Evolutionary conservation across 148 eudicot species (phyloP), one percentile per base, ranked within the genome.

Genomic region (Camellia japonica): DNA sequence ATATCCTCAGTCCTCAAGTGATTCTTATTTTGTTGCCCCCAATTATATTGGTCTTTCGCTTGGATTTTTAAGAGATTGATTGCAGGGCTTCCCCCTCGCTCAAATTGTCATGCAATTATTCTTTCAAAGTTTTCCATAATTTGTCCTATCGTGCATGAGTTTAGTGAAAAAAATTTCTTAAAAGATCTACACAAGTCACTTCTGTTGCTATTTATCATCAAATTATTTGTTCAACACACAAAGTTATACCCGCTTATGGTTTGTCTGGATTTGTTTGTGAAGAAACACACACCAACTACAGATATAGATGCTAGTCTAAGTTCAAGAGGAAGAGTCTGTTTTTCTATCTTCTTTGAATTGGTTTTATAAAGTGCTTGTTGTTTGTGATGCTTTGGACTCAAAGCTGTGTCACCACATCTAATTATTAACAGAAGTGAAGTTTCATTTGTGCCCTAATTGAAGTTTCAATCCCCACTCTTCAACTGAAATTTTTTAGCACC

Each of bases 321-420:
- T 18, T 69, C 10, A 16, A 44, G 55, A 49, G 74, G 30, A 13
- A 2, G 9, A 59, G 54, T 71, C 58, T 71, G 54, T 49, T 19
- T 71, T 19, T 71, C 52, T 7, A 44, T 42, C 7, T 68, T 69
- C 23, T 16, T 69, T 47, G 30, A 38, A 18, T 14, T 43, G 73
- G n/a, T 16, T 46, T 69, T 69, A 14, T 59, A 59, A 14, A 59
- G 62, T 59, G 62, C n/a, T 59, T 14, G 62, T 59, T 59, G 62
- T 14, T 59, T 59, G 62, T 69, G 19, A 43, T 44, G 20, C 72
- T 42, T 68, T 44, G 73, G 13, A 69, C 73, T 69, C 73, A 70
- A 46, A 70, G 30, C 38, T 9, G 38, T 30, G 13, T 56, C 56
- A 71, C 74, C 7, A 51, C n/a, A 58, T 71, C 74, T 51, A 51